Evolutionary conservation across 164 flowering plant species (phyloP).

Genomic region (Paratinospora sagittata): DNA sequence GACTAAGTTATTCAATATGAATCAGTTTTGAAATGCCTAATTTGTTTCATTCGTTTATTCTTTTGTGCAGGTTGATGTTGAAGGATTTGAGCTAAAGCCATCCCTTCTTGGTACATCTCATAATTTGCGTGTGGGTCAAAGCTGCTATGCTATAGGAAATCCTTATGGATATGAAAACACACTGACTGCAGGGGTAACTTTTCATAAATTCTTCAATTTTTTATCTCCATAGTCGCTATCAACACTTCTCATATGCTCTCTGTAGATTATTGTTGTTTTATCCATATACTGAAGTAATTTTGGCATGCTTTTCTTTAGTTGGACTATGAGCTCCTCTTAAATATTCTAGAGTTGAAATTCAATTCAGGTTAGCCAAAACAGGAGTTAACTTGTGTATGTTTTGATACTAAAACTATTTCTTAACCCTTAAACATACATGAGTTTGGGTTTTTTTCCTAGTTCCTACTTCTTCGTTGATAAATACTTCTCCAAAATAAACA

Average conservation of each 20-base stretch:
- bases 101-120: conserved; percentile 58
- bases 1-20: background rate
- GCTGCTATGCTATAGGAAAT: conserved; percentile 90
- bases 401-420: too few species aligned
- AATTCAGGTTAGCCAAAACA: background rate
- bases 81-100: conserved; percentile 55
- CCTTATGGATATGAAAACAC: conserved; percentile 91
- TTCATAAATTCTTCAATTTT: conserved; percentile 6
- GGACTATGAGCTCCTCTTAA: background rate
- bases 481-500: too few species aligned
- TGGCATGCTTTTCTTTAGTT: background rate
- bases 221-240: background rate
- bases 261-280: conserved; percentile 3
- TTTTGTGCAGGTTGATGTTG: conserved; percentile 56
- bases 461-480: too few species aligned
- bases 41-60: too few species aligned
- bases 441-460: too few species aligned
- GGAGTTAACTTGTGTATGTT: too few species aligned
- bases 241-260: conserved; percentile 1
- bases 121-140: conserved; percentile 73
- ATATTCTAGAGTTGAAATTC: background rate
- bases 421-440: too few species aligned
- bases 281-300: background rate
- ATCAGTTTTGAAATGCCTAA: background rate
- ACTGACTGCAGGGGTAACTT: conserved; percentile 79